Conservation (phyloP, 495 filamentous ascomycete species). For the Penicillium salamii region DNA sequence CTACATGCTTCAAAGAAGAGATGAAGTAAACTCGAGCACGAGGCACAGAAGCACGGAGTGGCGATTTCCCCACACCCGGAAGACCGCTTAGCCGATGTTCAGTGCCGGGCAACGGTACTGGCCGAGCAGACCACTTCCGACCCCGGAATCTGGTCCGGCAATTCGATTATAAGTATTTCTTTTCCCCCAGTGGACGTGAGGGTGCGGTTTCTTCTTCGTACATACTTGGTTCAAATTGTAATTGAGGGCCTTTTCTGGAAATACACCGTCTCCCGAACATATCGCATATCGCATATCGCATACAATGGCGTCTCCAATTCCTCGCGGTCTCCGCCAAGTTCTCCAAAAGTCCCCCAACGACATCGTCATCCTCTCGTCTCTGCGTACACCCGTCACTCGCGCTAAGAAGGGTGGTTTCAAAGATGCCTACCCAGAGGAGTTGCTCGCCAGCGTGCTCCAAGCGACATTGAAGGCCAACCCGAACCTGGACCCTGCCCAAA, state of each 20-base stretch:
- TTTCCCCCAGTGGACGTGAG: slow-evolving; percentile 4
- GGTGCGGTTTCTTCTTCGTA: not conserved
- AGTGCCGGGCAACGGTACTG: slow-evolving; percentile 34
- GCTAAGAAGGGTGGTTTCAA: slow-evolving; percentile 80
- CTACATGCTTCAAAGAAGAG: no score
- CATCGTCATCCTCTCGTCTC: slow-evolving; percentile 82
- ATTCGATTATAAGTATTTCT: slow-evolving; percentile 18
- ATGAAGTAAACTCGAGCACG: no score
- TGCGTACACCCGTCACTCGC: slow-evolving; percentile 82
- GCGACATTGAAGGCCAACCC: slow-evolving; percentile 76
- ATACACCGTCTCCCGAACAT: not conserved
- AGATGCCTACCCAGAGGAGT: slow-evolving; percentile 86
- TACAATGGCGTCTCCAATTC: slow-evolving; percentile 54
- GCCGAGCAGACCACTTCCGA: slow-evolving; percentile 24
- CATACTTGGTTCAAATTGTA: not conserved
- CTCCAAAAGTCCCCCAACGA: slow-evolving; percentile 78
- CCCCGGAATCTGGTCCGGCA: slow-evolving; percentile 34
- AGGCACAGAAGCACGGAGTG: no score
- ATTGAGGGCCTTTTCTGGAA: not conserved
- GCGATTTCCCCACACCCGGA: slow-evolving; percentile 23
- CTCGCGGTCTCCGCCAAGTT: slow-evolving; percentile 69
- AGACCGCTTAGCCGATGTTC: slow-evolving; percentile 47
- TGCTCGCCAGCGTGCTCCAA: slow-evolving; percentile 76
- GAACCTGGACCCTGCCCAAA: slow-evolving; percentile 64
- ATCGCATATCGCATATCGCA: not conserved